A percentile compares a stretch with the other conserved stretches of the same genome.
phyloP scores from a whole-genome alignment of 2,329 filamentous ascomycete species.

The Aspergillus glaucus region DNA sequence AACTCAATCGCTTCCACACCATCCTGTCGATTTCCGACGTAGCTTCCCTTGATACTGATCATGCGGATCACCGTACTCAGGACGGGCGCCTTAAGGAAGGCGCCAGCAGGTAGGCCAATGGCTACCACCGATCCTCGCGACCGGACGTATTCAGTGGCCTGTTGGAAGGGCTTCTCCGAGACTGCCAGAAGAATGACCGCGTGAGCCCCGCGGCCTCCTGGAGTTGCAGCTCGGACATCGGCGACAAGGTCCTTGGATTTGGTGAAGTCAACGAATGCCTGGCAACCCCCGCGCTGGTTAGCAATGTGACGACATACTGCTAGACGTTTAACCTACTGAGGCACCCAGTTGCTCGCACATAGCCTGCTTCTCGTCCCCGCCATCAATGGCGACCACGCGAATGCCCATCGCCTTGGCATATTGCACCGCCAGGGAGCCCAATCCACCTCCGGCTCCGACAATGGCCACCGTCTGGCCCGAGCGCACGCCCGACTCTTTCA shows the following conservation, averaged over 20 bases:
- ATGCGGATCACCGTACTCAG: constrained; percentile 86
- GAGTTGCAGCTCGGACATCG: constrained; percentile 74
- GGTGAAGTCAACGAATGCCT: constrained; percentile 71
- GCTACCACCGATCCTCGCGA: constrained; percentile 71
- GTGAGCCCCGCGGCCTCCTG: constrained; percentile 76
- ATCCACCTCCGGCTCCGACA: constrained; percentile 77
- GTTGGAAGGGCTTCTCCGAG: constrained; percentile 88
- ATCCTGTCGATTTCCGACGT: constrained; percentile 89
- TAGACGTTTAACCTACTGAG: constrained; percentile 16
- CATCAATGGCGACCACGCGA: constrained; percentile 72
- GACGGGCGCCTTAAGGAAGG: constrained; percentile 74
- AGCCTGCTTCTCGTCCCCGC: constrained; percentile 70
- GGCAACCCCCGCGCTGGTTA: neutral
- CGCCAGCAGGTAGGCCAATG: constrained; percentile 78
- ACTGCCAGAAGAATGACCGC: constrained; percentile 83
- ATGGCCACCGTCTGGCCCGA: constrained; percentile 76
- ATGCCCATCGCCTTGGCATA: constrained; percentile 90
- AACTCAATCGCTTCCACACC: constrained; percentile 81
- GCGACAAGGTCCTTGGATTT: constrained; percentile 69
- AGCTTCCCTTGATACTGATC: constrained; percentile 87
- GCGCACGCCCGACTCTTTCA: constrained; percentile 71
- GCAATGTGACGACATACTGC: neutral
- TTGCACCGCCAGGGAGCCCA: constrained; percentile 73
- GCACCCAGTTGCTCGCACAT: constrained; percentile 65
- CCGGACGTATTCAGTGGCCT: constrained; percentile 82